phyloP scores from a whole-genome alignment of 345 rosid genomes.

The Camelina neglecta region DNA sequence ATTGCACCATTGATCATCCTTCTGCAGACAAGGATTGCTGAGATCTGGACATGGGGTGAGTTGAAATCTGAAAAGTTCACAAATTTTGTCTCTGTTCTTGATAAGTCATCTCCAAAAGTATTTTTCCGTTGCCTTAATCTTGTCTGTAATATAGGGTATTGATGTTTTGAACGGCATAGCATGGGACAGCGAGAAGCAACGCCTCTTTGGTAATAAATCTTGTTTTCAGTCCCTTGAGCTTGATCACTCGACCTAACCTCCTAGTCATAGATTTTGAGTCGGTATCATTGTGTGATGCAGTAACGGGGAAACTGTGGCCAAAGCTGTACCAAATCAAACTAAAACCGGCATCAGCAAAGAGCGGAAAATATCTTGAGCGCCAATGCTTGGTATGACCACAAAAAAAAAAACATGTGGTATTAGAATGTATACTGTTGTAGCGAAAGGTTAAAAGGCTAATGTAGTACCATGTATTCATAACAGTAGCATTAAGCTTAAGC shows the following conservation, averaged over 20 bases:
- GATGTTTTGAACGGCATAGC: constrained; percentile 98
- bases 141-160: constrained; percentile 51
- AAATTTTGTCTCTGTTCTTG: background rate
- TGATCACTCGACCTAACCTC: background rate
- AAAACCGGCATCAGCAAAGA: constrained; percentile 46
- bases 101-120: background rate
- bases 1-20: background rate
- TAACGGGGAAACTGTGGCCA: constrained; percentile 91
- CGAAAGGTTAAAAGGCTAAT: constrained; percentile 10
- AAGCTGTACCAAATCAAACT: constrained; percentile 80
- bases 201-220: constrained; percentile 45
- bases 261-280: background rate
- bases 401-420: background rate
- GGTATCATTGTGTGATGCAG: constrained; percentile 45
- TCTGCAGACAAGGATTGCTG: constrained; percentile 62
- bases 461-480: background rate
- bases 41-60: constrained; percentile 67
- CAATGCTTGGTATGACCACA: constrained; percentile 51
- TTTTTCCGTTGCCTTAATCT: constrained; percentile 16
- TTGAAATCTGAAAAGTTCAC: background rate
- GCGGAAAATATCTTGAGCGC: constrained; percentile 43
- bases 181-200: constrained; percentile 72
- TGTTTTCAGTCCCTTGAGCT: background rate
- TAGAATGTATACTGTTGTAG: constrained; percentile 26
- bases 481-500: background rate